phyloP scores from a whole-genome alignment of 2,329 filamentous ascomycete genomes.

The Rhynchosporium graminicola region DNA sequence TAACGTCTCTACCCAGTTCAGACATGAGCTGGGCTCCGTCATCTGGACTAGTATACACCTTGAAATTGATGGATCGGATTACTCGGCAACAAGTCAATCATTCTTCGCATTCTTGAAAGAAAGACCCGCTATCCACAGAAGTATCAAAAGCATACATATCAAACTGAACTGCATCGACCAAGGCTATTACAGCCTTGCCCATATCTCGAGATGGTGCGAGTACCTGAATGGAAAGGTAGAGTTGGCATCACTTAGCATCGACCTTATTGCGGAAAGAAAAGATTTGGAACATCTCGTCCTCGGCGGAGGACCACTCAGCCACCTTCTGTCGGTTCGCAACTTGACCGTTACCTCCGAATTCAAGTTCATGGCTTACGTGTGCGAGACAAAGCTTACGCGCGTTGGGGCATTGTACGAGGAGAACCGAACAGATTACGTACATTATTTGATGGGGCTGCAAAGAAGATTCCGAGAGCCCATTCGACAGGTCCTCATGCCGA shows the following conservation, averaged over 20 bases:
- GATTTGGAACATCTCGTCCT: background rate
- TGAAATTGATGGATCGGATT: background rate
- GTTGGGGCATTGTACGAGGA: background rate
- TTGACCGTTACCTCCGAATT: background rate
- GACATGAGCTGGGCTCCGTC: constrained; percentile 1
- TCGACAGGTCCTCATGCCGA: background rate
- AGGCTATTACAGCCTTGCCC: background rate
- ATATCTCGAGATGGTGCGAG: background rate
- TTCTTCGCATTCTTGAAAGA: background rate
- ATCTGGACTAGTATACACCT: background rate
- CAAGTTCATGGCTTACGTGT: background rate
- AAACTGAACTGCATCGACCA: no score
- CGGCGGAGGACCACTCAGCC: background rate
- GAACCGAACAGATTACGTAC: no score
- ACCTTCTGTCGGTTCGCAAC: background rate
- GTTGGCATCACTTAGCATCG: background rate
- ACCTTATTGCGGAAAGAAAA: background rate
- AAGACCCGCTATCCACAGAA: background rate
- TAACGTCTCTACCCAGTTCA: constrained; percentile 1
- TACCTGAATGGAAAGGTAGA: background rate
- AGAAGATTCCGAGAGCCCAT: background rate
- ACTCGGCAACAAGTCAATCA: background rate
- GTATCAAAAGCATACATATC: background rate
- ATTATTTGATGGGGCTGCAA: background rate
- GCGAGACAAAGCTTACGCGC: no score